Evolutionary conservation across 2,329 filamentous ascomycete genomes (phyloP).

Genomic region (Elsinoe arachidis): DNA sequence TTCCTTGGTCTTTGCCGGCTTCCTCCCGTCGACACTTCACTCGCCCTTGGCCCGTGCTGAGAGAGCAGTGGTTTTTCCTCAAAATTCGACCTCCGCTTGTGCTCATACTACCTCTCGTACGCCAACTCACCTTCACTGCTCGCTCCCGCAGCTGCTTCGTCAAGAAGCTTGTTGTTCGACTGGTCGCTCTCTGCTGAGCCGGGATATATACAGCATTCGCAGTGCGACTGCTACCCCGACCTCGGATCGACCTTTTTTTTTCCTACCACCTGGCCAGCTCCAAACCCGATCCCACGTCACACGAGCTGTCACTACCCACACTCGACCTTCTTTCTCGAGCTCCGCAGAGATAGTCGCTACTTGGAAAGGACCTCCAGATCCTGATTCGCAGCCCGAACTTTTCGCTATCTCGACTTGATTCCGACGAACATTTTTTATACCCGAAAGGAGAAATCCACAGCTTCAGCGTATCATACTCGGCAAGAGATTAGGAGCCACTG

Average conservation of each 20-base stretch:
- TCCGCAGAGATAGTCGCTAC: neutral
- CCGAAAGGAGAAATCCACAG: neutral
- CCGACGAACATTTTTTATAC: neutral
- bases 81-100: conserved; percentile 5
- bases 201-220: neutral
- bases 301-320: neutral
- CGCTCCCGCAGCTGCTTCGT: neutral
- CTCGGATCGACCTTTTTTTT: neutral
- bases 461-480: neutral
- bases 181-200: neutral
- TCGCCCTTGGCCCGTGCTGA: conserved; percentile 3
- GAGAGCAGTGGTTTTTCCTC: conserved; percentile 1
- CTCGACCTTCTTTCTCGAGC: neutral
- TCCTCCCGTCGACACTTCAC: conserved; percentile 6
- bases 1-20: neutral
- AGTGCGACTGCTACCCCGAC: neutral
- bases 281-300: neutral
- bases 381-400: neutral
- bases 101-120: conserved; percentile 6
- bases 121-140: neutral
- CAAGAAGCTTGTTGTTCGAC: neutral
- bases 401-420: neutral
- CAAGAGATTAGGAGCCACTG: neutral
- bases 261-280: neutral
- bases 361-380: neutral